A percentile compares a stretch with the other conserved stretches of the same genome.
These are phyloP conservation scores for Rhododendron vialii DNA, from an alignment of 148 eudicot species.

Conservation along the genomic window DNA sequence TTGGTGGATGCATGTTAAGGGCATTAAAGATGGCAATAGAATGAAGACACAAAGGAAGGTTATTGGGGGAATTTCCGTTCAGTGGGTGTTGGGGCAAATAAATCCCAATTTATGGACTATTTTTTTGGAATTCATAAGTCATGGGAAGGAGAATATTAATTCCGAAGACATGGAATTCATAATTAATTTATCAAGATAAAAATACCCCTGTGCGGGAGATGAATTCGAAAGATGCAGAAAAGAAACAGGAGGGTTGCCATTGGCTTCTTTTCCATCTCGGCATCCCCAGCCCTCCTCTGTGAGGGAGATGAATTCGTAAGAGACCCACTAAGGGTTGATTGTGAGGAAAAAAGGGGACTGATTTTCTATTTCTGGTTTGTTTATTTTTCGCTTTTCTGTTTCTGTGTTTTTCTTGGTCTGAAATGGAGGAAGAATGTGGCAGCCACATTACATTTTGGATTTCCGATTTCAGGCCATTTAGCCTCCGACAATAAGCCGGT, in stretches of 20 bases:
- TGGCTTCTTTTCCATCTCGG: constrained; percentile 9
- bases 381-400: not conserved
- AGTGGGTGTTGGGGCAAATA: too few species aligned
- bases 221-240: constrained; percentile 1
- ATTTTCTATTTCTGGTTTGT: not conserved
- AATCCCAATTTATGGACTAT: too few species aligned
- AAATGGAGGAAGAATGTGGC: not conserved
- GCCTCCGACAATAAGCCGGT: too few species aligned
- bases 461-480: not conserved
- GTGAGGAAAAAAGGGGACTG: not conserved
- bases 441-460: not conserved
- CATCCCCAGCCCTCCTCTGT: not conserved
- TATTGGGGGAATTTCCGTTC: too few species aligned
- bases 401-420: not conserved
- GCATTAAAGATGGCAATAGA: too few species aligned
- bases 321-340: not conserved
- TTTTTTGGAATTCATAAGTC: too few species aligned
- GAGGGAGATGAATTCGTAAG: constrained; percentile 1
- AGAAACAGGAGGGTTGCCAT: constrained; percentile 21
- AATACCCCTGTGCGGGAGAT: too few species aligned
- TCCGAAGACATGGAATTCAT: too few species aligned
- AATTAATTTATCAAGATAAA: too few species aligned
- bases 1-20: too few species aligned
- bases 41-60: too few species aligned
- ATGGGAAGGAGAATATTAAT: too few species aligned